Conservation (phyloP, 768 basidiomycete species). For the Lactifluus pinguis region DNA sequence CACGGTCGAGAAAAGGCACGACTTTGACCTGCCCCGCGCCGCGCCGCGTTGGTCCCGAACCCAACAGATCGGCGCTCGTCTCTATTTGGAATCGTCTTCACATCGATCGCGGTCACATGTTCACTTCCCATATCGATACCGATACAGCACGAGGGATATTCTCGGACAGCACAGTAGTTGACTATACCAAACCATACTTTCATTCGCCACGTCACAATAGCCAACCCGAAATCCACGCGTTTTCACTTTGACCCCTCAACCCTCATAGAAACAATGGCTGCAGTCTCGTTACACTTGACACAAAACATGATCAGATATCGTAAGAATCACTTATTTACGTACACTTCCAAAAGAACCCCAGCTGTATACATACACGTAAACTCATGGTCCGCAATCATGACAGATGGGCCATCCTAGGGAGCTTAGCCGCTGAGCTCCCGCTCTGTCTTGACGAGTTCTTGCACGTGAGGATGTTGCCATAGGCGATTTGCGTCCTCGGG, state of each 20-base stretch:
- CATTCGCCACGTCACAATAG: not conserved
- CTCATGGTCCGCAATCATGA: not conserved
- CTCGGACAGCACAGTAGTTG: not conserved
- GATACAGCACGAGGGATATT: not conserved
- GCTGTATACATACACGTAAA: not conserved
- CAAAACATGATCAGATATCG: not conserved
- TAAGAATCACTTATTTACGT: not conserved
- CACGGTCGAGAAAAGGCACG: not conserved
- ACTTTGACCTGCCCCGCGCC: too few relatives aligned
- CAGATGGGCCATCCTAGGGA: not conserved
- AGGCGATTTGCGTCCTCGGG: conserved; percentile 46
- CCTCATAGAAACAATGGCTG: not conserved
- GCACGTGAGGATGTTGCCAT: conserved; percentile 66
- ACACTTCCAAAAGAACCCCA: not conserved
- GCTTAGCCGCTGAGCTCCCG: conserved; percentile 34
- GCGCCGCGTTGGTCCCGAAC: not conserved
- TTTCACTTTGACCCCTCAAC: not conserved
- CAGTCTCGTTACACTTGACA: not conserved
- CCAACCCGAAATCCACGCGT: not conserved
- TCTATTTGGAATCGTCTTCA: not conserved
- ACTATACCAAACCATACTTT: not conserved
- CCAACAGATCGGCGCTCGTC: conserved; percentile 1
- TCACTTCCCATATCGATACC: not conserved
- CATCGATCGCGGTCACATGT: conserved; percentile 14
- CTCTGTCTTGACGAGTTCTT: conserved; percentile 59